Conservation (phyloP, 306 rosid genomes). For the Corylus avellana region DNA sequence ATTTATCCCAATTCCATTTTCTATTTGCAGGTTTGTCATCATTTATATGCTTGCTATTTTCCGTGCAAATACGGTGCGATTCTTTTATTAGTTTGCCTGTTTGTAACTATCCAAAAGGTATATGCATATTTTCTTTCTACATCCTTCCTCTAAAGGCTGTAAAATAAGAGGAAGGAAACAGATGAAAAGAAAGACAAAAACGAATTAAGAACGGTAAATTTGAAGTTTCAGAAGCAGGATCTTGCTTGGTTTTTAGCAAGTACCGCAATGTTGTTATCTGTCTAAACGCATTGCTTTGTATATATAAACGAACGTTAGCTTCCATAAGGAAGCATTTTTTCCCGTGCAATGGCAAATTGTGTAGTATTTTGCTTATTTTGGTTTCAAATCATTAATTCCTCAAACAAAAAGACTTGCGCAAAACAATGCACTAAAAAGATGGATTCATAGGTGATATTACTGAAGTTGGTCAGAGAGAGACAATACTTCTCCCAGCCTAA, state of each 20-base stretch:
- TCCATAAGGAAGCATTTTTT: conserved; percentile 23
- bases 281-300: conserved; percentile 22
- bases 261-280: conserved; percentile 44
- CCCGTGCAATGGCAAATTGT: not conserved
- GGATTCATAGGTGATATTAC: not conserved
- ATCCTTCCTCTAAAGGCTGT: conserved; percentile 54
- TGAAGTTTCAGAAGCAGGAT: conserved; percentile 41
- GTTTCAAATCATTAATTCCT: not conserved
- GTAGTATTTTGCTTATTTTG: not conserved
- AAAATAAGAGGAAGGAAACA: conserved; percentile 51
- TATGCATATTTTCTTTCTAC: conserved; percentile 48
- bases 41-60: conserved; percentile 27
- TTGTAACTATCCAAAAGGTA: conserved; percentile 71
- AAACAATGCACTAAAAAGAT: not conserved
- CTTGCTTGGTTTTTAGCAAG: conserved; percentile 45
- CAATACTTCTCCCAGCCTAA: not conserved
- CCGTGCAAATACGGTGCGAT: conserved; percentile 57
- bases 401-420: not conserved
- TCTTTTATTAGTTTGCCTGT: conserved; percentile 84
- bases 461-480: not conserved
- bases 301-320: conserved; percentile 22
- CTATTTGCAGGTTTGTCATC: conserved; percentile 52
- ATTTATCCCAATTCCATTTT: not conserved
- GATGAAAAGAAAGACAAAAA: conserved; percentile 35
- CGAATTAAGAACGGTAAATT: conserved; percentile 30